Conservation (phyloP, 2,329 filamentous ascomycete species). For the Clonostachys chloroleuca region DNA sequence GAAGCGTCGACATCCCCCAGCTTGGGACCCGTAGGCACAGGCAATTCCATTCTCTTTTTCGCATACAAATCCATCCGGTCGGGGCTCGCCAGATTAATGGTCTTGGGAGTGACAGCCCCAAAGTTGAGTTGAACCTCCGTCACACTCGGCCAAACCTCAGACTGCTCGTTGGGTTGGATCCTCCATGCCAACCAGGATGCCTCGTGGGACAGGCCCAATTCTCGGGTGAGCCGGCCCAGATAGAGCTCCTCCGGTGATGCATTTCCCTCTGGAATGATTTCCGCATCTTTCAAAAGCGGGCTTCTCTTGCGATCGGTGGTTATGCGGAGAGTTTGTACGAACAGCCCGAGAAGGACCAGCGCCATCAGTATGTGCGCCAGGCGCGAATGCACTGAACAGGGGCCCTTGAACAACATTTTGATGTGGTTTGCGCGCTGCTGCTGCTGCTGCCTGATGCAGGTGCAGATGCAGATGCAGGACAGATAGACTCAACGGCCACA, state of each 20-base stretch:
- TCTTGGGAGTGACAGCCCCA: slow-evolving; percentile 16
- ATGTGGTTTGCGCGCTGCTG: no score
- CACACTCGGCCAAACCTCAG: slow-evolving; percentile 15
- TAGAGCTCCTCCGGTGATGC: slow-evolving; percentile 23
- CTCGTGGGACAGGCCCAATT: slow-evolving; percentile 19
- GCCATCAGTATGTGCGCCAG: slow-evolving; percentile 6
- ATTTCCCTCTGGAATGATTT: slow-evolving; percentile 6
- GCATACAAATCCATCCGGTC: slow-evolving; percentile 16
- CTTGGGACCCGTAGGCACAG: slow-evolving; percentile 19
- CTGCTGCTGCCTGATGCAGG: no score
- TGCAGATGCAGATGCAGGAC: no score
- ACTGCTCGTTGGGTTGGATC: slow-evolving; percentile 18
- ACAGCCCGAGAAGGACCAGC: slow-evolving; percentile 6
- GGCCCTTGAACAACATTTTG: slow-evolving; percentile 10
- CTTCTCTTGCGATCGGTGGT: slow-evolving; percentile 1
- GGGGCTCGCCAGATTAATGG: slow-evolving; percentile 17
- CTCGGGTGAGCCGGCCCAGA: slow-evolving; percentile 16
- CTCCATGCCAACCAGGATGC: slow-evolving; percentile 26
- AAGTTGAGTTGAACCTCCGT: slow-evolving; percentile 22
- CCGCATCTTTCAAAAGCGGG: slow-evolving; percentile 2
- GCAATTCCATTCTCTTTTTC: slow-evolving; percentile 21
- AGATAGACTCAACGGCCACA: no score
- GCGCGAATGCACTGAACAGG: slow-evolving; percentile 12
- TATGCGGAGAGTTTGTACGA: slow-evolving; percentile 6
- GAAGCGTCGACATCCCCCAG: slow-evolving; percentile 30